Evolutionary conservation across 2,329 filamentous ascomycete species (phyloP), one percentile per base, ranked within the genome.

Genomic region (Trichoderma gracile): DNA sequence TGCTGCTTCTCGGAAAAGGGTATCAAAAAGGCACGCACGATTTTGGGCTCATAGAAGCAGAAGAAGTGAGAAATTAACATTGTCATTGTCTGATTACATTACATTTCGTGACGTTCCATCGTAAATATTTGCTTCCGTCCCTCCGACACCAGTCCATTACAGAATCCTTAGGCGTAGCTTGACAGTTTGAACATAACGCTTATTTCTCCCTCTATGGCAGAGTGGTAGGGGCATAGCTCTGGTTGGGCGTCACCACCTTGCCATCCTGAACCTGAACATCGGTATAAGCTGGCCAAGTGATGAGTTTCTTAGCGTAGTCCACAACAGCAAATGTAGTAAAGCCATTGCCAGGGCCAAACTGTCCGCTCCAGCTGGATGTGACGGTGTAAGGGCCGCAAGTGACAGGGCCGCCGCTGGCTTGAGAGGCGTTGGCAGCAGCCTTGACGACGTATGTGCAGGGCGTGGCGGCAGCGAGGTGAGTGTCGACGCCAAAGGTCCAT

Each of bases 241-340:
- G 78, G 74, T 85, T 78, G 21, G 82, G 82, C 59, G 73, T 78
- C 67, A 84, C 82, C 43, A 78, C 76, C 60, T 76, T 71, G 55
- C 79, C 81, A 47, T 68, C 72, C 12, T 71, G 73, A 23, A 86
- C 75, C 75, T 84, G 77, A 58, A 75, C 76, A 69, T 86, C 84
- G 69, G 78, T 82, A 71, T 85, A 86, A 46, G 80, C 77, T 33
- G 84, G 83, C 75, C 76, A 86, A 66, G 79, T 72, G 63, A 86
- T 85, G 67, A 78, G 74, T 54, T 73, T 74, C 68, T 76, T 72
- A 58, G 68, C 67, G 67, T 76, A 74, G 73, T 84, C 75, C 53
- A 80, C 78, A 60, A 86, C 79, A 21, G 80, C 76, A 30, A 86
- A 74, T 23, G 81, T 84, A 25, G 83, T 85, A 77, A 85, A 86